Evolutionary conservation across 495 filamentous ascomycete species (phyloP).

Genomic region (Zalerion maritima): DNA sequence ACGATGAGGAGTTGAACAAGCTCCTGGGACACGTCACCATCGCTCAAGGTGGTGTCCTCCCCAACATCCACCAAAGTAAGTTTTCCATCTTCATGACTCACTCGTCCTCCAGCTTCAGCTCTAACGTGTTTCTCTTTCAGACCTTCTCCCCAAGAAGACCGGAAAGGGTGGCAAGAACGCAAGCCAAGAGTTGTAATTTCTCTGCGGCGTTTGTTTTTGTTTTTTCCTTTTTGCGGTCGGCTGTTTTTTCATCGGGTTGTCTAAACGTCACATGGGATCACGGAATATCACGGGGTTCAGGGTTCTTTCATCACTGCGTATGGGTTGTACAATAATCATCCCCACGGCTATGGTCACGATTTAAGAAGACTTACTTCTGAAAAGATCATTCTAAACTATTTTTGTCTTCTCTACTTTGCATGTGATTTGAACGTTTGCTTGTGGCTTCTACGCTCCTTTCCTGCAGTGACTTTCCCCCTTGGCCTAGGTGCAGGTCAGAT

Average conservation of each 20-base stretch:
- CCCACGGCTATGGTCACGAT: conserved; percentile 53
- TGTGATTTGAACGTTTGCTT: no score
- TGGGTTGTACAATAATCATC: conserved; percentile 90
- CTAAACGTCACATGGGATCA: conserved; percentile 75
- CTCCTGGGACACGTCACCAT: conserved; percentile 98
- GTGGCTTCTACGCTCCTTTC: no score
- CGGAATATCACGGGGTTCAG: conserved; percentile 64
- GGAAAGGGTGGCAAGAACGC: conserved; percentile 78
- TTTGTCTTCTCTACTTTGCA: neutral
- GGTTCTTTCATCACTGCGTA: conserved; percentile 64
- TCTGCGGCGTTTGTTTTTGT: conserved; percentile 31
- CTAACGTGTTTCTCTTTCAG: conserved; percentile 41
- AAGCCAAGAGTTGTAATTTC: conserved; percentile 76
- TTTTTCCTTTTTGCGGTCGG: conserved; percentile 49
- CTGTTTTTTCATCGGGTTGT: conserved; percentile 66
- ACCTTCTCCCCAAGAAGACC: conserved; percentile 97
- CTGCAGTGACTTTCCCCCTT: no score
- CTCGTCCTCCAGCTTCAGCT: neutral
- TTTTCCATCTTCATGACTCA: conserved; percentile 9
- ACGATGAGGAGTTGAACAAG: conserved; percentile 99
- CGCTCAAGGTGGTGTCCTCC: conserved; percentile 97
- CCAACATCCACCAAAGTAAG: conserved; percentile 97
- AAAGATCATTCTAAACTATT: conserved; percentile 6
- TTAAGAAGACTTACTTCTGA: conserved; percentile 34
- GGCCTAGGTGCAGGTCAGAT: no score